Percentiles rank a stretch among this genome's conserved stretches.
phyloP scores from a whole-genome alignment of 1,284 basidiomycete species.

The Phellinidium pouzarii region DNA sequence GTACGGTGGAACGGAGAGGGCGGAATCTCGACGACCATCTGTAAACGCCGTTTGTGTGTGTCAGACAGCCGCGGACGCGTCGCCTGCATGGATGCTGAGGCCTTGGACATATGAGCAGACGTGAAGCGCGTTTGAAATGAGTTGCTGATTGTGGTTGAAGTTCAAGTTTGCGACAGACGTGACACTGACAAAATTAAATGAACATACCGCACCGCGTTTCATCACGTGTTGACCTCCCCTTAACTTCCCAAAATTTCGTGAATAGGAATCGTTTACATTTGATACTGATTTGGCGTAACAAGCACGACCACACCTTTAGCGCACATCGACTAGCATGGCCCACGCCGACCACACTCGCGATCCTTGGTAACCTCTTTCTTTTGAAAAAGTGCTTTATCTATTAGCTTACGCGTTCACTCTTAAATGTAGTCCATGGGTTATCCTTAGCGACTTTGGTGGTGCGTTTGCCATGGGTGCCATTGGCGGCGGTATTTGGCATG shows the following conservation, averaged over 20 bases:
- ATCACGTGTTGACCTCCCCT: constrained; percentile 12
- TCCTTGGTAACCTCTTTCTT: constrained; percentile 60
- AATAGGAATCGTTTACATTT: no score
- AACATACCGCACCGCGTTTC: background rate
- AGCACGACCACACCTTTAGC: no score
- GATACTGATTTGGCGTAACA: no score
- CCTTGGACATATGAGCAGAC: constrained; percentile 1
- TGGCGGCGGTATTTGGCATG: constrained; percentile 98
- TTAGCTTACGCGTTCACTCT: background rate
- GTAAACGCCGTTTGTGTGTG: constrained; percentile 29
- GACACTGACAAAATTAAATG: background rate
- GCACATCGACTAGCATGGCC: constrained; percentile 44
- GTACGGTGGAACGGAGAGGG: constrained; percentile 34
- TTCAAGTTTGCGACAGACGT: constrained; percentile 4
- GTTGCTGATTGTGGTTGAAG: constrained; percentile 8
- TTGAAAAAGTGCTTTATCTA: background rate
- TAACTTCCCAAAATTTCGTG: constrained; percentile 9
- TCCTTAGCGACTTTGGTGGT: constrained; percentile 97
- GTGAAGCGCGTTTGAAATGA: no score
- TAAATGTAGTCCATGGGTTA: constrained; percentile 84
- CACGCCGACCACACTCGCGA: constrained; percentile 91
- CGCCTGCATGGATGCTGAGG: background rate
- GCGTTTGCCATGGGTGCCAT: constrained; percentile 95
- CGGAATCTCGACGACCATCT: constrained; percentile 52
- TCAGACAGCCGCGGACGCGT: constrained; percentile 26